These are phyloP conservation scores for Nicotiana benthamiana DNA, from an alignment of 257 asterid species.

Conservation along the genomic window DNA sequence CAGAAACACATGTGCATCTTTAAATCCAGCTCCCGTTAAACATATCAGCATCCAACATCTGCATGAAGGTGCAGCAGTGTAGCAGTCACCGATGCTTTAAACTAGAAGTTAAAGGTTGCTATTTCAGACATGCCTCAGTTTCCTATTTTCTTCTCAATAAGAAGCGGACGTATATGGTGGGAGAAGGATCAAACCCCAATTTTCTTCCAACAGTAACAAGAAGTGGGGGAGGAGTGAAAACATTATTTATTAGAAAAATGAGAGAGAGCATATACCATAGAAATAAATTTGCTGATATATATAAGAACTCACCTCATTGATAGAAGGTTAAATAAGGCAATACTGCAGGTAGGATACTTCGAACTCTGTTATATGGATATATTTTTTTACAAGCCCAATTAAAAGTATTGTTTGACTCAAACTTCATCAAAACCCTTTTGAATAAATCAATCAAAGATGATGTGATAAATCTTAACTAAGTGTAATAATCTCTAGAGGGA, in stretches of 20 bases:
- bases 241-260: not conserved
- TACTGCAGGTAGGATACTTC: constrained; percentile 85
- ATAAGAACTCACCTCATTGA: constrained; percentile 49
- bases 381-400: constrained; percentile 63
- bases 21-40: too few relatives aligned
- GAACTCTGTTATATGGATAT: constrained; percentile 45
- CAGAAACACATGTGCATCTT: too few relatives aligned
- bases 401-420: constrained; percentile 21
- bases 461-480: too few relatives aligned
- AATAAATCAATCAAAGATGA: too few relatives aligned
- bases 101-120: not conserved
- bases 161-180: not conserved
- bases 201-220: not conserved
- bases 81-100: not conserved
- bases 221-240: not conserved
- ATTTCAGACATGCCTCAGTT: not conserved
- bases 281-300: not conserved
- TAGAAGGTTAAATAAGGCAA: constrained; percentile 73
- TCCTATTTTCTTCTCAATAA: not conserved
- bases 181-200: not conserved
- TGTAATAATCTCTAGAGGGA: too few relatives aligned
- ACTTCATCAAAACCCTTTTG: too few relatives aligned
- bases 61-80: too few relatives aligned
- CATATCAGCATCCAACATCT: too few relatives aligned
- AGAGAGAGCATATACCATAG: not conserved